Base-by-base conservation (phyloP, 768 basidiomycete species). In the Trametes maxima region DNA sequence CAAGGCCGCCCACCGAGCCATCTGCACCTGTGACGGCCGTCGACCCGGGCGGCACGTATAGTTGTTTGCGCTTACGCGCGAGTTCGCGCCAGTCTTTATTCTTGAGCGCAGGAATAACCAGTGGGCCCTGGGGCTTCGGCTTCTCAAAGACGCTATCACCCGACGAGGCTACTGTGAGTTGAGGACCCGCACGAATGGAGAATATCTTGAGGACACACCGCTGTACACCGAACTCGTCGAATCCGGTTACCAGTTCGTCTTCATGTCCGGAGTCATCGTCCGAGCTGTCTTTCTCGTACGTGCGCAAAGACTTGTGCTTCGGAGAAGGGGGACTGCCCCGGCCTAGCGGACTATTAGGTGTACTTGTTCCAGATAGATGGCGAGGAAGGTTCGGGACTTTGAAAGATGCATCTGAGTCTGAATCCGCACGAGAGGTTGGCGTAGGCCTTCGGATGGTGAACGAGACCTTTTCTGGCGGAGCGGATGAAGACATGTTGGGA, bases 41-140 rank as follows among this genome's bases (percentile, higher is more conserved):
- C 2, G 82, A 84, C 35, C 85, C 82, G 2, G 82, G 80, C 1
- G 94, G 94, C 10, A 93, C 78, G 68, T 84, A 94, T 44, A 83
- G 80, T 13, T 75, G 73, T 45, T 80, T 85, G 68, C 90, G 80
- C 70, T 85, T 87, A 43, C 89, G 80, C 16, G 92, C 91, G 8
- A 85, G 75, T 53, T 86, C 89, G 43, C 93, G 79, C 96, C 96
- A 99, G 71, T 99, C 95, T 25, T 86, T 83, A 69, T 98, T 96
- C 67, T 93, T 79, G 46, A 92, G 78, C 0, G 93, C 79, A 16
- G 95, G 88, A 46, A 99, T 98, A 39, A 97, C 86, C 10, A 97
- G 81, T 0, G 91, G 91, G 4, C 78, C 83, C 42, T 83, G 71
- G 12, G 81, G 75, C 63, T 79, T 79, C 43, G 76, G 80, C 56